A percentile compares a stretch with the other conserved stretches of the same genome.
Evolutionary conservation across 2,329 filamentous ascomycete species (phyloP).

Genomic region (Thielaviopsis euricoi): DNA sequence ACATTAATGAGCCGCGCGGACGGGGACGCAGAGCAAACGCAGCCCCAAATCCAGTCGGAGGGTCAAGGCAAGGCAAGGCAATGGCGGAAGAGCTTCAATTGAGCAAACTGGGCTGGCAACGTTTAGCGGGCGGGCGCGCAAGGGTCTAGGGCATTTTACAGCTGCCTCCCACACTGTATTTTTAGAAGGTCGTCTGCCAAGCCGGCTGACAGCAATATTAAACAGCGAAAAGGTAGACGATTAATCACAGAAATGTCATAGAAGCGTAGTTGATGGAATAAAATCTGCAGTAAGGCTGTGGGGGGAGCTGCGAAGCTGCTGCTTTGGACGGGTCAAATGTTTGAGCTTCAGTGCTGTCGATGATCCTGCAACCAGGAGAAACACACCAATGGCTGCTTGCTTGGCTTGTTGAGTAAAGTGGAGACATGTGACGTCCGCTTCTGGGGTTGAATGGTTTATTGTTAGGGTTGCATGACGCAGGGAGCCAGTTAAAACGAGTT

Average conservation of each 20-base stretch:
- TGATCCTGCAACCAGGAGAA: background rate
- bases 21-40: background rate
- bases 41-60: background rate
- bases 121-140: background rate
- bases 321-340: background rate
- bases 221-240: background rate
- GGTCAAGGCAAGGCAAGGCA: no score
- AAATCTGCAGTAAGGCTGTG: background rate
- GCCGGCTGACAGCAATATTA: background rate
- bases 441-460: background rate
- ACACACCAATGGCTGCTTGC: background rate
- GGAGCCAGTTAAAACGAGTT: background rate
- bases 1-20: background rate
- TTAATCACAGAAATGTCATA: background rate
- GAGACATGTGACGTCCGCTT: background rate
- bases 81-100: background rate
- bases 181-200: background rate
- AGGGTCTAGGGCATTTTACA: background rate
- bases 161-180: background rate
- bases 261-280: background rate
- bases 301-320: background rate
- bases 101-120: background rate
- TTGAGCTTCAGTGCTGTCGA: background rate
- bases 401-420: background rate
- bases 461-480: background rate